A percentile compares a stretch with the other conserved stretches of the same genome.
phyloP scores from a whole-genome alignment of 169 alveolate genomes.

The Babesia gibsoni region DNA sequence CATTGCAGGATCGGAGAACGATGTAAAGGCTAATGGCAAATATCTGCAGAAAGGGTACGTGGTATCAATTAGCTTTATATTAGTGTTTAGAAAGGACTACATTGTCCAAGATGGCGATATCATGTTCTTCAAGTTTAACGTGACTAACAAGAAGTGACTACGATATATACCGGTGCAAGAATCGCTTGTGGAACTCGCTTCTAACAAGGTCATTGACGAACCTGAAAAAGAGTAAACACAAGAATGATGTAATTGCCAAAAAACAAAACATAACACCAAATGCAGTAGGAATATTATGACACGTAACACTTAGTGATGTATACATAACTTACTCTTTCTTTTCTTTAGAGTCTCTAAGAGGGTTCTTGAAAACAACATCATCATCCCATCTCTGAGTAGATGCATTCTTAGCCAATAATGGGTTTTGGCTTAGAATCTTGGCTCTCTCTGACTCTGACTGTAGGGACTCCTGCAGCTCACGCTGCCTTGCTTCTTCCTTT shows the following conservation, averaged over 20 bases:
- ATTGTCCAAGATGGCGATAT: slow-evolving; percentile 97
- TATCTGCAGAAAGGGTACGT: slow-evolving; percentile 86
- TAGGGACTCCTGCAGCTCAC: slow-evolving; percentile 69
- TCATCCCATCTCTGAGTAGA: slow-evolving; percentile 55
- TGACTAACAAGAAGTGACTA: slow-evolving; percentile 80
- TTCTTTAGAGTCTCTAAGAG: slow-evolving; percentile 30
- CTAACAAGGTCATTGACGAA: slow-evolving; percentile 91
- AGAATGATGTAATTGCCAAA: background rate
- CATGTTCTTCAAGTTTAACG: slow-evolving; percentile 96
- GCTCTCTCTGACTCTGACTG: slow-evolving; percentile 44
- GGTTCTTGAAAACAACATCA: slow-evolving; percentile 64
- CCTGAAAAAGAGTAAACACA: slow-evolving; percentile 20
- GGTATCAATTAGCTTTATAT: background rate
- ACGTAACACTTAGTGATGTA: too few relatives aligned
- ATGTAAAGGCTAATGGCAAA: slow-evolving; percentile 91
- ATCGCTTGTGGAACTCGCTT: slow-evolving; percentile 90
- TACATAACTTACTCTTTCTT: slow-evolving; percentile 27
- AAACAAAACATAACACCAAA: background rate
- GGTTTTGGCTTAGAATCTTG: slow-evolving; percentile 47
- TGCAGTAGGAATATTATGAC: background rate
- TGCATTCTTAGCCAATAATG: slow-evolving; percentile 36
- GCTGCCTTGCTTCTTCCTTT: slow-evolving; percentile 80
- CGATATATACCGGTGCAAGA: slow-evolving; percentile 82
- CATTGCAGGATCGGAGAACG: slow-evolving; percentile 73
- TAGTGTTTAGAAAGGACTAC: slow-evolving; percentile 83